Evolutionary conservation across 306 rosid species (phyloP).

Genomic region (Neltuma alba): DNA sequence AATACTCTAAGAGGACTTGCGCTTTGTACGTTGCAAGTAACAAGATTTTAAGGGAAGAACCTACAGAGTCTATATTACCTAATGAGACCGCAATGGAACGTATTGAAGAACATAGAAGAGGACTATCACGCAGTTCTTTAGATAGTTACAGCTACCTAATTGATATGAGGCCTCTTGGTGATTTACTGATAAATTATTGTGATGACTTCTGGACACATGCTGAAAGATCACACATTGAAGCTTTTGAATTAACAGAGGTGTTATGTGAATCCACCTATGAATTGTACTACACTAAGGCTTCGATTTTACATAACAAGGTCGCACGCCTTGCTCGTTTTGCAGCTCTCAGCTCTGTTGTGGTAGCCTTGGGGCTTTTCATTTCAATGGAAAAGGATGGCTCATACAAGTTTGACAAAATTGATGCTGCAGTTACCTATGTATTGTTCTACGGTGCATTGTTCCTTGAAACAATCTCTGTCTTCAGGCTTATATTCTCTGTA

Average conservation of each 20-base stretch:
- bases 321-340: slow-evolving; percentile 14
- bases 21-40: slow-evolving; percentile 42
- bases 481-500: slow-evolving; percentile 9
- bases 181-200: no score
- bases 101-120: no score
- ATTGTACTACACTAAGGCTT: slow-evolving; percentile 34
- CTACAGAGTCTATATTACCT: no score
- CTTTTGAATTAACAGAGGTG: slow-evolving; percentile 13
- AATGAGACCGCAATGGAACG: no score
- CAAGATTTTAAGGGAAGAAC: accelerated
- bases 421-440: slow-evolving; percentile 36
- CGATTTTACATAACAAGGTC: background rate
- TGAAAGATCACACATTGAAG: background rate
- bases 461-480: slow-evolving; percentile 38
- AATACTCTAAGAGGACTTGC: slow-evolving; percentile 38
- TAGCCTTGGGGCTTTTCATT: background rate
- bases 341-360: background rate
- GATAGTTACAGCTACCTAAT: no score
- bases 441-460: background rate
- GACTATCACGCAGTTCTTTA: no score
- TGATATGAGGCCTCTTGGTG: no score
- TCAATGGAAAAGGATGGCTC: background rate
- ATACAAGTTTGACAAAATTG: background rate
- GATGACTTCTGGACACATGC: no score
- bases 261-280: slow-evolving; percentile 40